These are phyloP conservation scores for Phoma sp. DNA, from an alignment of 2,329 filamentous ascomycete genomes.

Conservation along the genomic window DNA sequence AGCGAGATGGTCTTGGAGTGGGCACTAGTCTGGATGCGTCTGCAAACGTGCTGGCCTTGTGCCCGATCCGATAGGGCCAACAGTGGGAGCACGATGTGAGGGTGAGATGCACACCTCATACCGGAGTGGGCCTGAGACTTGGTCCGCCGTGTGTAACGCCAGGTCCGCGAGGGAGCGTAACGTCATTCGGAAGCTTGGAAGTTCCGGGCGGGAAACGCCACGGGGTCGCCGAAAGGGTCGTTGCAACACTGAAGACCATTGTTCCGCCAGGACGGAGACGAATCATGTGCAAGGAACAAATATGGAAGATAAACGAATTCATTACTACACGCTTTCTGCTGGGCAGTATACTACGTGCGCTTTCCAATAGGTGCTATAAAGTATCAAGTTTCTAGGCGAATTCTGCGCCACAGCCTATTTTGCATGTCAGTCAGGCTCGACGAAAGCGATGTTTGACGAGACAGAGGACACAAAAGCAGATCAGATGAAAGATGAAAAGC, in stretches of 20 bases:
- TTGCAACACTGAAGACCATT: conserved; percentile 2
- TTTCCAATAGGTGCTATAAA: no score
- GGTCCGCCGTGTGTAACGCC: conserved; percentile 11
- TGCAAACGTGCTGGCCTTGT: conserved; percentile 4
- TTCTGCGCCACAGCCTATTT: no score
- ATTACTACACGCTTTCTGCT: background rate
- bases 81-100: conserved; percentile 10
- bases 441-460: background rate
- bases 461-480: conserved; percentile 7
- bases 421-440: conserved; percentile 7
- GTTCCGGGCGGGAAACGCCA: conserved; percentile 4
- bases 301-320: background rate
- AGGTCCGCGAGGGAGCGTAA: conserved; percentile 7
- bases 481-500: conserved; percentile 52
- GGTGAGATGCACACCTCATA: conserved; percentile 13
- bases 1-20: conserved; percentile 14
- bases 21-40: conserved; percentile 14
- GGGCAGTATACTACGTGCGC: no score
- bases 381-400: no score
- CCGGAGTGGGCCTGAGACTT: conserved; percentile 4
- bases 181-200: conserved; percentile 5
- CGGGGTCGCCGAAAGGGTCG: conserved; percentile 11
- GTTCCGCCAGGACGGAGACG: conserved; percentile 8
- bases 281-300: background rate
- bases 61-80: conserved; percentile 1